Evolutionary conservation across 768 basidiomycete genomes (phyloP).

Genomic region (Chalciporus piperatus): DNA sequence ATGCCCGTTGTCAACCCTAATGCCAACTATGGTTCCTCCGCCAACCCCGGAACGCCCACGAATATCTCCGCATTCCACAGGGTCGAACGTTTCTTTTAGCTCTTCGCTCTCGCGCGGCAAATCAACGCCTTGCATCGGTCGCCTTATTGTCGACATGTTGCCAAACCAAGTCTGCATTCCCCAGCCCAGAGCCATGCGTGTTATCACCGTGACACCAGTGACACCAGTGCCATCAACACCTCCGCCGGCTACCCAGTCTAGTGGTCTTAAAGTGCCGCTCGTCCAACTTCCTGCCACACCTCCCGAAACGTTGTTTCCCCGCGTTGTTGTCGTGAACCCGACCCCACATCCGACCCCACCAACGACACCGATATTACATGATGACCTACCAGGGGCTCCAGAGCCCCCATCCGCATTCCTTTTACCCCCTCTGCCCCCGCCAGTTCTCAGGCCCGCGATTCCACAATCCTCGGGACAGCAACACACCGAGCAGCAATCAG

Average conservation of each 20-base stretch:
- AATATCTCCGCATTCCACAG: constrained; percentile 22
- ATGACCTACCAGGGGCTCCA: constrained; percentile 19
- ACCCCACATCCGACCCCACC: constrained; percentile 81
- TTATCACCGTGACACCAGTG: constrained; percentile 1
- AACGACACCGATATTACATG: constrained; percentile 51
- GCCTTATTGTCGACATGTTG: constrained; percentile 59
- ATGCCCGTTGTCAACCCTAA: constrained; percentile 25
- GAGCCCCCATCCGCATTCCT: constrained; percentile 27
- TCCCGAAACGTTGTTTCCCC: constrained; percentile 39
- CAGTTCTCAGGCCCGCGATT: constrained; percentile 10
- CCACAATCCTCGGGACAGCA: neutral
- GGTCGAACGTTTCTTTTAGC: constrained; percentile 9
- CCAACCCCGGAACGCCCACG: constrained; percentile 29
- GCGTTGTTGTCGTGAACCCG: constrained; percentile 68
- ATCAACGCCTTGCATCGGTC: constrained; percentile 36
- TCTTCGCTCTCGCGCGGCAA: constrained; percentile 17
- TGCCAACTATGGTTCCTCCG: constrained; percentile 15
- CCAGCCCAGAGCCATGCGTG: constrained; percentile 11
- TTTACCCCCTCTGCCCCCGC: constrained; percentile 31
- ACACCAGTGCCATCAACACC: constrained; percentile 5
- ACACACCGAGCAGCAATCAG: constrained; percentile 15
- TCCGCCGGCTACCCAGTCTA: constrained; percentile 10
- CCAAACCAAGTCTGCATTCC: constrained; percentile 38
- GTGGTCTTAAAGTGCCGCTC: constrained; percentile 20
- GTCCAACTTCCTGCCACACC: constrained; percentile 29